Percentiles rank a stretch among this genome's conserved stretches.
Evolutionary conservation across 768 basidiomycete genomes (phyloP).

Genomic region (Strobilomyces echinocephalus): DNA sequence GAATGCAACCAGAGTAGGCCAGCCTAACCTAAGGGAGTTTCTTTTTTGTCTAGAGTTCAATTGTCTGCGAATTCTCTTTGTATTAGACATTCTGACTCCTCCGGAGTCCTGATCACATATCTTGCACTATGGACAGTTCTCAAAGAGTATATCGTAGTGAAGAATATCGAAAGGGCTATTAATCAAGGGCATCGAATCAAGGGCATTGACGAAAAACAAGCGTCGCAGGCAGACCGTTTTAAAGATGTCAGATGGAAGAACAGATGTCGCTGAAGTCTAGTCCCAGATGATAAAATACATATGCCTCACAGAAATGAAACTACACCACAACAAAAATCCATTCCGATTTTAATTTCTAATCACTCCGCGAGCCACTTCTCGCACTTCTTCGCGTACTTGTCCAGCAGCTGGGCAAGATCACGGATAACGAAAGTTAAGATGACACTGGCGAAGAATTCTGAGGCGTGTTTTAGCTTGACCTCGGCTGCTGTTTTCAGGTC

Average conservation of each 20-base stretch:
- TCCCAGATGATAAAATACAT: conserved; percentile 35
- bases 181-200: conserved; percentile 10
- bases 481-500: conserved; percentile 65
- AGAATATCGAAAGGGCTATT: conserved; percentile 15
- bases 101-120: not conserved
- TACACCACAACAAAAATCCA: conserved; percentile 25
- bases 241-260: conserved; percentile 24
- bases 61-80: not conserved
- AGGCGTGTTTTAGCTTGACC: conserved; percentile 69
- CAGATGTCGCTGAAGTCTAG: conserved; percentile 31
- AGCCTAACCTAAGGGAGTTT: conserved; percentile 8
- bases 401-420: conserved; percentile 78
- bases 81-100: conserved; percentile 4
- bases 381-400: conserved; percentile 92
- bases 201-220: conserved; percentile 8
- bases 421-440: conserved; percentile 86
- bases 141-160: conserved; percentile 24
- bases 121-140: conserved; percentile 17
- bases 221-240: conserved; percentile 11
- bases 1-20: conserved; percentile 20
- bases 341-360: conserved; percentile 20
- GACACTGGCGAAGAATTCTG: conserved; percentile 90
- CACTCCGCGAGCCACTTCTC: conserved; percentile 89
- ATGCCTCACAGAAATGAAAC: conserved; percentile 22
- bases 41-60: not conserved